Evolutionary conservation across 306 rosid genomes (phyloP).

Genomic region (Cucurbita argyrosperma): DNA sequence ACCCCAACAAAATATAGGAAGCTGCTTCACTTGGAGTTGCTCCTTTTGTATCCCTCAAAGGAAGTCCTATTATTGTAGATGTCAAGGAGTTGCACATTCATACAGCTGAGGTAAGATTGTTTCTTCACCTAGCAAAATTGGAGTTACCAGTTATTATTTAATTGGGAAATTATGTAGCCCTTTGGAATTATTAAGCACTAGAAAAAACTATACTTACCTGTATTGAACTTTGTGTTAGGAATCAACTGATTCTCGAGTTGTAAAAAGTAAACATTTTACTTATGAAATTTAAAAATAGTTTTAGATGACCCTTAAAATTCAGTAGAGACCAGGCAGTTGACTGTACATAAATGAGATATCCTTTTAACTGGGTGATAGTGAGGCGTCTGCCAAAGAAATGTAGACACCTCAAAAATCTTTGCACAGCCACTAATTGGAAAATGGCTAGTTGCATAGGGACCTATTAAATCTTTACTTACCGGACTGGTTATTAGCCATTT

Average conservation of each 20-base stretch:
- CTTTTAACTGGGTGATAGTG: too few relatives aligned
- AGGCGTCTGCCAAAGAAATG: neutral
- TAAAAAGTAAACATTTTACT: neutral
- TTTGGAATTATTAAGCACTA: neutral
- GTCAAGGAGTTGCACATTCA: constrained; percentile 43
- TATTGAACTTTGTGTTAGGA: neutral
- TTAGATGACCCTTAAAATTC: neutral
- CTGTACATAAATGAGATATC: neutral
- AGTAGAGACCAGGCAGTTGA: neutral
- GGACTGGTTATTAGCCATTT: neutral
- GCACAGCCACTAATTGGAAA: neutral
- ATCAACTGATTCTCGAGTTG: neutral
- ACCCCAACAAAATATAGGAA: constrained; percentile 35
- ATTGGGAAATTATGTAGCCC: neutral
- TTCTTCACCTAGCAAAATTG: neutral
- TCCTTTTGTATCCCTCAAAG: constrained; percentile 63
- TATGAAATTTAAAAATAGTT: neutral
- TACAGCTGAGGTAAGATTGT: constrained; percentile 67
- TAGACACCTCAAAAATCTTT: neutral
- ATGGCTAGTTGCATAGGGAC: neutral
- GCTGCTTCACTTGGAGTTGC: constrained; percentile 83
- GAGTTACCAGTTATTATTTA: neutral
- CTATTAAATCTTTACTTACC: neutral
- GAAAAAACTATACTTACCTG: neutral
- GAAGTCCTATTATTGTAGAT: constrained; percentile 56